These are phyloP conservation scores for Trichoderma atrobrunneum DNA, from an alignment of 2,329 filamentous ascomycete genomes.

Conservation along the genomic window DNA sequence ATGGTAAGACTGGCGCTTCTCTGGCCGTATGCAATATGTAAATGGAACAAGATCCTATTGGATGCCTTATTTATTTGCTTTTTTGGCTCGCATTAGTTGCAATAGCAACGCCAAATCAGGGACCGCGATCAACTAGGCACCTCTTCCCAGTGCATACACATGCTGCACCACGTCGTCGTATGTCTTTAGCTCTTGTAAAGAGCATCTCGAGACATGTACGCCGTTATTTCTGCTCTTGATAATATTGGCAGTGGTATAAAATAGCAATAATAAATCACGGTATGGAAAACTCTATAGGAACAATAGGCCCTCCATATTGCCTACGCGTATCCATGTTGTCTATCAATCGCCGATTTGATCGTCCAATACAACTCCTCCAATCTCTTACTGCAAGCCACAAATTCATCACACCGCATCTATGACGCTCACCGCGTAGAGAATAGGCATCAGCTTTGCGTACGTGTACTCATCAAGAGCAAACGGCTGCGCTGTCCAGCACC, in stretches of 20 bases:
- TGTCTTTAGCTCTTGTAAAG: neutral
- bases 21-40: neutral
- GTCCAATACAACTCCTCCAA: neutral
- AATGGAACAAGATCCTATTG: neutral
- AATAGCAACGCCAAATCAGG: neutral
- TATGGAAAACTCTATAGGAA: neutral
- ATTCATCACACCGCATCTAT: neutral
- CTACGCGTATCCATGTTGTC: neutral
- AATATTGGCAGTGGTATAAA: neutral
- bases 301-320: neutral
- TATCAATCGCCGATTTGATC: neutral
- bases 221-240: neutral
- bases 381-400: neutral
- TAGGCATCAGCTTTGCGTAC: neutral
- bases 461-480: neutral
- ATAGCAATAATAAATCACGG: neutral
- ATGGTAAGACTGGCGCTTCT: neutral
- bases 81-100: neutral
- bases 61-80: neutral
- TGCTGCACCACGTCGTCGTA: neutral
- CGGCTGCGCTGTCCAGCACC: neutral
- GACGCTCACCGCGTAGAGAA: neutral
- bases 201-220: neutral
- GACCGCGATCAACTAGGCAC: neutral
- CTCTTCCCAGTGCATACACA: neutral